Percentiles rank a stretch among this genome's conserved stretches.
Evolutionary conservation across 257 asterid species (phyloP).

Genomic region (Ocimum tenuiflorum): DNA sequence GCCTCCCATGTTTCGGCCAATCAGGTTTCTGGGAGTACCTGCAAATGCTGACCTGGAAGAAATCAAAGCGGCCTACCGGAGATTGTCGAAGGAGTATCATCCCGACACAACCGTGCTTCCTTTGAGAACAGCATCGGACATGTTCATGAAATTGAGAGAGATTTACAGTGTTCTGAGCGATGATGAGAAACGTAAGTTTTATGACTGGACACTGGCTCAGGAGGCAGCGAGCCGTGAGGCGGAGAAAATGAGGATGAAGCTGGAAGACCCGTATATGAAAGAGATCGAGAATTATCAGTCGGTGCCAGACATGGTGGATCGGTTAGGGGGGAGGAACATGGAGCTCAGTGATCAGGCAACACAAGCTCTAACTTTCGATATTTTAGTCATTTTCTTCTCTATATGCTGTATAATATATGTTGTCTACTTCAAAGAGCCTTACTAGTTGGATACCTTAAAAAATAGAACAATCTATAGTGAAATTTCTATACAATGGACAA

Average conservation of each 20-base stretch:
- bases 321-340: conserved; percentile 82
- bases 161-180: conserved; percentile 54
- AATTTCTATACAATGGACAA: conserved; percentile 9
- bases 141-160: conserved; percentile 66
- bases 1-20: not conserved
- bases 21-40: conserved; percentile 73
- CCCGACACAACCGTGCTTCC: conserved; percentile 96
- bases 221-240: conserved; percentile 77
- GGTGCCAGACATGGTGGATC: conserved; percentile 75
- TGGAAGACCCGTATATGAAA: conserved; percentile 57
- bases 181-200: conserved; percentile 63
- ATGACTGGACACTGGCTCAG: conserved; percentile 83
- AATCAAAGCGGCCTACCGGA: conserved; percentile 75
- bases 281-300: conserved; percentile 48
- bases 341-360: conserved; percentile 74
- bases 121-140: conserved; percentile 70
- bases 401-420: conserved; percentile 60
- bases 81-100: conserved; percentile 77
- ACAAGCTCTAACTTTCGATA: conserved; percentile 79
- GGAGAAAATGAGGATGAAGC: conserved; percentile 67
- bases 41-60: conserved; percentile 74
- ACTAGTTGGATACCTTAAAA: conserved; percentile 17
- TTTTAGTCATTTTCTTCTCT: conserved; percentile 54
- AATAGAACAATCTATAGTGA: not conserved
- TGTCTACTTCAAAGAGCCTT: conserved; percentile 57